These are phyloP conservation scores for Biscogniauxia sp. DNA, from an alignment of 2,329 filamentous ascomycete species.

Conservation along the genomic window DNA sequence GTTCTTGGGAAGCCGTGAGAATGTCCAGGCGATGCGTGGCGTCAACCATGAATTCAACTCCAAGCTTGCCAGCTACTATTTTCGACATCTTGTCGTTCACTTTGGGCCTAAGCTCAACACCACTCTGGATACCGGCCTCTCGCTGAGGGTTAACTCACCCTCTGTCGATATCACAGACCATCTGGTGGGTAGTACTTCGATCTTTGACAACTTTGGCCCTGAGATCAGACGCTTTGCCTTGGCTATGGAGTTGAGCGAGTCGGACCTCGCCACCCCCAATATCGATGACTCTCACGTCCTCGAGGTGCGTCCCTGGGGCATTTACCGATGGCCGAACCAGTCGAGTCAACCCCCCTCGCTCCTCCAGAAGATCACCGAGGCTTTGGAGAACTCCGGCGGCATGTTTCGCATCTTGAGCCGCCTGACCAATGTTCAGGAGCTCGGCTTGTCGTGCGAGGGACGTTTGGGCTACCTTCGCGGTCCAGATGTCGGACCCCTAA, in stretches of 20 bases:
- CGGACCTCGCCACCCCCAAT: constrained; percentile 47
- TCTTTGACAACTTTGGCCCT: constrained; percentile 59
- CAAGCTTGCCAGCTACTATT: constrained; percentile 62
- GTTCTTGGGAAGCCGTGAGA: constrained; percentile 44
- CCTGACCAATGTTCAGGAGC: constrained; percentile 54
- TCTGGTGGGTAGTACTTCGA: constrained; percentile 37
- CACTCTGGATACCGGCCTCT: constrained; percentile 38
- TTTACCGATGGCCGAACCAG: constrained; percentile 62
- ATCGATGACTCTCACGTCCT: constrained; percentile 55
- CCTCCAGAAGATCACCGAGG: constrained; percentile 54
- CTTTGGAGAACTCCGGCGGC: constrained; percentile 60
- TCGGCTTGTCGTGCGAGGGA: constrained; percentile 66
- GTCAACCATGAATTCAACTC: constrained; percentile 39
- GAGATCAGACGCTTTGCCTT: constrained; percentile 64
- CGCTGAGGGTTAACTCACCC: constrained; percentile 17
- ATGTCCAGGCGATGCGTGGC: constrained; percentile 17
- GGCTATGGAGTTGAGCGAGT: constrained; percentile 65
- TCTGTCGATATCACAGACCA: constrained; percentile 20
- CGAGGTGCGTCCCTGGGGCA: constrained; percentile 60
- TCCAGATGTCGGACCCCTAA: constrained; percentile 53
- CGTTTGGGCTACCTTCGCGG: constrained; percentile 66
- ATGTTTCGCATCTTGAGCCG: constrained; percentile 61
- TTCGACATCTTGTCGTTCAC: constrained; percentile 8
- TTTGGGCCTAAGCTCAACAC: constrained; percentile 58
- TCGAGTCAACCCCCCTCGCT: constrained; percentile 58